phyloP scores from a whole-genome alignment of 495 filamentous ascomycete genomes.

The Podospora australis region DNA sequence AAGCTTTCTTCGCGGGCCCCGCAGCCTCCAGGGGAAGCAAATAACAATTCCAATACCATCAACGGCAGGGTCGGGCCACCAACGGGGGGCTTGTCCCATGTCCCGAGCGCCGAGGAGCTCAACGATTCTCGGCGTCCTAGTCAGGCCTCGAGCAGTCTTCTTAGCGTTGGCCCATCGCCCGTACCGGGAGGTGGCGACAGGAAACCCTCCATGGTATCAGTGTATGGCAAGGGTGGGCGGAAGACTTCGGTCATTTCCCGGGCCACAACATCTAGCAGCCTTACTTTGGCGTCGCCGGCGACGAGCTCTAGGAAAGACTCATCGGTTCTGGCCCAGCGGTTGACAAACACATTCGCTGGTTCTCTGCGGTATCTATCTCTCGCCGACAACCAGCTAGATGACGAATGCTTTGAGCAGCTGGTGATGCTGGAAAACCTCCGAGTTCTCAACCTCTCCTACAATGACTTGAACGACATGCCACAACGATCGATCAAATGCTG shows the following conservation, averaged over 20 bases:
- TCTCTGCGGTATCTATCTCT: constrained; percentile 79
- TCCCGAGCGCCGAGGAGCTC: constrained; percentile 72
- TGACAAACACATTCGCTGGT: constrained; percentile 76
- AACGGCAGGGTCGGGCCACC: constrained; percentile 42
- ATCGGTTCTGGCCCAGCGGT: constrained; percentile 56
- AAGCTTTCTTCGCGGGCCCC: constrained; percentile 65
- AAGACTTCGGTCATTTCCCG: constrained; percentile 79
- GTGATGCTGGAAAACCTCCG: constrained; percentile 76
- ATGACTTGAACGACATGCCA: constrained; percentile 86
- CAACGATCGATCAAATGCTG: constrained; percentile 79
- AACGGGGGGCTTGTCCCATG: constrained; percentile 47
- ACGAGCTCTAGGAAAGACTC: constrained; percentile 73
- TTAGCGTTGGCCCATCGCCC: constrained; percentile 70
- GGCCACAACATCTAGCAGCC: constrained; percentile 41
- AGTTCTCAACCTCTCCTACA: constrained; percentile 90
- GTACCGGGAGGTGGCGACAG: constrained; percentile 51
- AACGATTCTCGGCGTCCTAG: constrained; percentile 75
- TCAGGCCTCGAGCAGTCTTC: constrained; percentile 67
- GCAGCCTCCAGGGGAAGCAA: constrained; percentile 45
- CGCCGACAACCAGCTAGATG: constrained; percentile 87
- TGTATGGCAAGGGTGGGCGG: constrained; percentile 65
- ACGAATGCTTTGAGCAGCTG: constrained; percentile 90
- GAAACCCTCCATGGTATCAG: constrained; percentile 75
- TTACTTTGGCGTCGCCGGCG: constrained; percentile 50
- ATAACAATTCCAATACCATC: constrained; percentile 17